Percentiles rank a stretch among this genome's conserved stretches.
Conservation (phyloP, 2,329 filamentous ascomycete genomes). For the Penicillium vulpinum region DNA sequence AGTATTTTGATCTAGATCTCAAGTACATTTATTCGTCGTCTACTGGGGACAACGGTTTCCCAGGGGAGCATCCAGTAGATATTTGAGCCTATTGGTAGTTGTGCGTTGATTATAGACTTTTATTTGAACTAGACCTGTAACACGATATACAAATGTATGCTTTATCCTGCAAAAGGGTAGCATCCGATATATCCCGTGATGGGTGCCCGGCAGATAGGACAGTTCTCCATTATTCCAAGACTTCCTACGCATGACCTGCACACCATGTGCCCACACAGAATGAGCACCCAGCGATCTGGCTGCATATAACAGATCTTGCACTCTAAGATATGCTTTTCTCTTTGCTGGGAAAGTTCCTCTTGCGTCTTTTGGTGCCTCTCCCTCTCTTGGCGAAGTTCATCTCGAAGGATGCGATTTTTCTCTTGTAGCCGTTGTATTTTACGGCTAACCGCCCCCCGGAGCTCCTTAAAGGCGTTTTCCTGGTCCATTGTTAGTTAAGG, state of each 20-base stretch:
- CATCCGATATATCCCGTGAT: constrained; percentile 3
- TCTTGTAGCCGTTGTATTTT: background rate
- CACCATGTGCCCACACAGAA: constrained; percentile 5
- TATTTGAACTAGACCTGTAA: background rate
- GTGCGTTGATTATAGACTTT: no score
- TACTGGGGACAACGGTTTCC: background rate
- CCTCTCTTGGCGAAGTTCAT: background rate
- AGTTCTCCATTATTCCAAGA: background rate
- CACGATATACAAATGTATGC: background rate
- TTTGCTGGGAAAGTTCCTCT: background rate
- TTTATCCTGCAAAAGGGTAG: constrained; percentile 10
- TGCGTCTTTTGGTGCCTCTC: background rate
- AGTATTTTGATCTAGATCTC: background rate
- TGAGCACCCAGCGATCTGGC: constrained; percentile 4
- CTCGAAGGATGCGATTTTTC: background rate
- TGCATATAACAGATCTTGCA: constrained; percentile 9
- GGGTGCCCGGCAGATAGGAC: constrained; percentile 4
- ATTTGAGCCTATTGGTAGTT: no score
- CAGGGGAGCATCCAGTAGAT: no score
- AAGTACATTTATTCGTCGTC: background rate
- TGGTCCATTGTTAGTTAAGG: background rate
- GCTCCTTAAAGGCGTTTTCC: background rate
- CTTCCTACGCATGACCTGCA: constrained; percentile 3
- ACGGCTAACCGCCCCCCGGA: background rate
- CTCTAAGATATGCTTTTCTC: background rate